Conservation (phyloP, 2,329 filamentous ascomycete genomes). For the Cercospora sojina region DNA sequence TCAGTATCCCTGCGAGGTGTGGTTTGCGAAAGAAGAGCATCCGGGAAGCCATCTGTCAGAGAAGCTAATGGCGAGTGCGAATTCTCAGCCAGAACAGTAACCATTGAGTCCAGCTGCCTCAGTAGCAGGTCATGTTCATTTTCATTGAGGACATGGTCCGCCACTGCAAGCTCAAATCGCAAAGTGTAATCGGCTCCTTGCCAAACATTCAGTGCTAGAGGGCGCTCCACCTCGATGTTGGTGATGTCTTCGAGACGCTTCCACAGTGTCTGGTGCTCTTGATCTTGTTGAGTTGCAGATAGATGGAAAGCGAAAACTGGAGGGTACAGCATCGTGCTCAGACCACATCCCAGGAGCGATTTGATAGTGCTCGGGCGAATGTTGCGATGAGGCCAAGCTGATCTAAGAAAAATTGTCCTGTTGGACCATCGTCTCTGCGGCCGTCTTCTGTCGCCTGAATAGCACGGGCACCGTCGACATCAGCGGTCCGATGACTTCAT, state of each 20-base stretch:
- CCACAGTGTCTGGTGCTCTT: slow-evolving; percentile 6
- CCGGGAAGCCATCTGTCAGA: background rate
- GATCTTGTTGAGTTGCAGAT: background rate
- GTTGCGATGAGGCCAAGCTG: slow-evolving; percentile 17
- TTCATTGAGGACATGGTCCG: slow-evolving; percentile 13
- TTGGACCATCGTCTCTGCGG: slow-evolving; percentile 4
- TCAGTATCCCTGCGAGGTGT: slow-evolving; percentile 15
- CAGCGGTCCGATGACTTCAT: slow-evolving; percentile 15
- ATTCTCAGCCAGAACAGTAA: background rate
- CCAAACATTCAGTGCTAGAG: slow-evolving; percentile 20
- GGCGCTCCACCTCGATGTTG: slow-evolving; percentile 19
- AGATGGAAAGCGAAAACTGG: slow-evolving; percentile 23
- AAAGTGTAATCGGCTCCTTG: slow-evolving; percentile 9
- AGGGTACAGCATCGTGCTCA: slow-evolving; percentile 14
- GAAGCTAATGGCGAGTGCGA: background rate
- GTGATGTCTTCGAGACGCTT: slow-evolving; percentile 17
- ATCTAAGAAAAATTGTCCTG: slow-evolving; percentile 17
- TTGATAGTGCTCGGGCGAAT: slow-evolving; percentile 19
- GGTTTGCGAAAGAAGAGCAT: slow-evolving; percentile 7
- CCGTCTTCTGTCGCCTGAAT: slow-evolving; percentile 10
- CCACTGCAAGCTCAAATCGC: slow-evolving; percentile 18
- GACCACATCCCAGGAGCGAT: slow-evolving; percentile 2
- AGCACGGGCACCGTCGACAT: slow-evolving; percentile 19
- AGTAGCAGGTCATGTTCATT: slow-evolving; percentile 18
- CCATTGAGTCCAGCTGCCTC: slow-evolving; percentile 16